A percentile compares a stretch with the other conserved stretches of the same genome.
phyloP scores from a whole-genome alignment of 2,329 filamentous ascomycete genomes.

The Aspergillus terreus region DNA sequence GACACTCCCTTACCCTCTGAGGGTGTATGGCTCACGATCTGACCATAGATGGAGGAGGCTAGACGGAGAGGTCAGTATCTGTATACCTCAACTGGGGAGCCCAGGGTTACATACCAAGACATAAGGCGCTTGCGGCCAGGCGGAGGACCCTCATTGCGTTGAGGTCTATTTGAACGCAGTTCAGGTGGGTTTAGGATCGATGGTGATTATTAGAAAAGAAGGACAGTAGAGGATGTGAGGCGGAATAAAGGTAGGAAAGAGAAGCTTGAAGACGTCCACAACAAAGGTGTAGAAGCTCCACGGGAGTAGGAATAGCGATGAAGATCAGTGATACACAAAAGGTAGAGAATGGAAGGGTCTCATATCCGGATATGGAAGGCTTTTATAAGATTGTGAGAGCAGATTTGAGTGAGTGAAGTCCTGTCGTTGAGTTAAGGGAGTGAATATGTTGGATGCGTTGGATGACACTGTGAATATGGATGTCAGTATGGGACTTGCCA shows the following conservation, averaged over 20 bases:
- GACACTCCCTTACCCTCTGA: slow-evolving; percentile 17
- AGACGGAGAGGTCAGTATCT: background rate
- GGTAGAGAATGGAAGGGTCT: too few relatives aligned
- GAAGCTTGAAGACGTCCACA: too few relatives aligned
- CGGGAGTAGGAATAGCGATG: too few relatives aligned
- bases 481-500: background rate
- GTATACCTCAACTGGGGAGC: background rate
- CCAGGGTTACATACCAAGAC: slow-evolving; percentile 3
- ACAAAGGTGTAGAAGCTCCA: too few relatives aligned
- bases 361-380: too few relatives aligned
- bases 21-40: slow-evolving; percentile 19
- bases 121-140: background rate
- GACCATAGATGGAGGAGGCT: slow-evolving; percentile 15
- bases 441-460: background rate
- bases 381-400: too few relatives aligned
- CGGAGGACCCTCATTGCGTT: background rate
- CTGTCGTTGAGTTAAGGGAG: background rate
- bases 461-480: background rate
- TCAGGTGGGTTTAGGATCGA: too few relatives aligned
- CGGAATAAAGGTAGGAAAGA: too few relatives aligned
- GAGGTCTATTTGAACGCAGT: too few relatives aligned
- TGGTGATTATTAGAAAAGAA: too few relatives aligned
- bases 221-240: too few relatives aligned
- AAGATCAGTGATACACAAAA: too few relatives aligned
- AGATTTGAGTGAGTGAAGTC: background rate